These are phyloP conservation scores for Rhynchosporium secalis DNA, from an alignment of 2,329 filamentous ascomycete species.

Conservation along the genomic window DNA sequence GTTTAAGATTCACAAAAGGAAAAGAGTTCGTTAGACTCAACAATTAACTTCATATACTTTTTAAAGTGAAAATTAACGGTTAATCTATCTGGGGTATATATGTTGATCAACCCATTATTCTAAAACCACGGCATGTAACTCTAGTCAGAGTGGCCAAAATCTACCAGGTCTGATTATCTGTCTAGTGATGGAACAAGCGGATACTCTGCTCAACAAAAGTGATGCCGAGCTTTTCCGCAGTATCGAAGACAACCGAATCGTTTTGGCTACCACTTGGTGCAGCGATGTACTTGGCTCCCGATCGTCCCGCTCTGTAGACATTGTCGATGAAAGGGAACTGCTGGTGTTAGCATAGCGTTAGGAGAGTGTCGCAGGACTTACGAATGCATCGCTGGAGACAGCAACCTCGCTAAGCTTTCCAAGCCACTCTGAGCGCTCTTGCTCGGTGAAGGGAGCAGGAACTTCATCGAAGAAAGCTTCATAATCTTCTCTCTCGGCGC, in stretches of 20 bases:
- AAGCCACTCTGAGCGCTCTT: conserved; percentile 87
- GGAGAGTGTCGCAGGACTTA: conserved; percentile 50
- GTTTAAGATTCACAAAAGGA: not conserved
- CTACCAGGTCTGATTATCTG: not conserved
- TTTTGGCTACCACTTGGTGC: conserved; percentile 90
- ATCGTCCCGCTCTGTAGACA: conserved; percentile 85
- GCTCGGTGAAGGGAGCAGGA: conserved; percentile 74
- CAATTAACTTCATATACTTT: not conserved
- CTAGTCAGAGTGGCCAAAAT: not conserved
- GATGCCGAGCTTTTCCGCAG: conserved; percentile 87
- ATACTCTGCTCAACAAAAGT: conserved; percentile 95
- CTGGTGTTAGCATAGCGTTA: conserved; percentile 15
- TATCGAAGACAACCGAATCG: conserved; percentile 78
- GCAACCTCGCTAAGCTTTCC: conserved; percentile 78
- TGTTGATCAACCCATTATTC: conserved; percentile 32
- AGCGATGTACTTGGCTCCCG: conserved; percentile 93
- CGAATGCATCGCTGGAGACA: conserved; percentile 92
- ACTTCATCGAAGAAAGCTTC: conserved; percentile 90
- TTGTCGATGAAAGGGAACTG: conserved; percentile 99
- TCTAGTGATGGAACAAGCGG: conserved; percentile 90
- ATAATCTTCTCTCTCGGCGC: conserved; percentile 82
- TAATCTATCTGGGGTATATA: conserved; percentile 30
- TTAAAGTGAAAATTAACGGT: conserved; percentile 10
- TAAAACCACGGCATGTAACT: conserved; percentile 12
- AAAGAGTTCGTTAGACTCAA: not conserved